Base-by-base conservation (phyloP, 192 early-diverging fungal species). In the Spinellus fusiger region DNA sequence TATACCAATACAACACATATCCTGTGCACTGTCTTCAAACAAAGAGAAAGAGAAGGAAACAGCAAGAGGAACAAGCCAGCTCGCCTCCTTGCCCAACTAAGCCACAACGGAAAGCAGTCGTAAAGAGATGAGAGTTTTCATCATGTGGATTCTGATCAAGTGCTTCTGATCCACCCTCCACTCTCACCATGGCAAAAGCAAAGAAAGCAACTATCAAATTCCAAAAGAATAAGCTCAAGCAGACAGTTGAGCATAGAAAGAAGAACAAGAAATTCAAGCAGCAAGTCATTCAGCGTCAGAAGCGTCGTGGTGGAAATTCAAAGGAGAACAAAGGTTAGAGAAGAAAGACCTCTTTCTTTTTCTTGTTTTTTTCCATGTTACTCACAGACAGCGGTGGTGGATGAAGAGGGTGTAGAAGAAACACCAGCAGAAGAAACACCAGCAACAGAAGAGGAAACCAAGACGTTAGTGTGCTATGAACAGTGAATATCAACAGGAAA, bases 191-290 rank as follows among this genome's bases (percentile, higher is more conserved):
- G 70, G 70, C 35, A 44, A 73, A 73, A 59, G 59, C 47, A 27
- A 73, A 59, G 51, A 73, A 73, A 35, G 52, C 65, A 0, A 73
- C 71, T 23, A 59, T 68, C 26, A 73, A 73, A 29, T 73, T 73
- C 49, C 65, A 73, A 64, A 73, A 73, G 57, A 68, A 61, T 22
- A 61, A 68, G 23, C 37, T 73, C 20, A 67, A 68, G 35, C 62
- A 58, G 18, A 63, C 62, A n/a, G 50, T 73, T 25, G 66, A 73
- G 40, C 61, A 58, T 20, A 62, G 71, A 55, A 66, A 67, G 31
- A 68, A 73, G 46, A 35, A 60, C 1, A 47, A 59, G 7, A 73
- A 73, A 23, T 13, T 68, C 8, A 68, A 65, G 27, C 49, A 56
- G 48, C 61, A 67, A 51, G 35, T 64, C 32, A 37, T 51, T 20